A percentile compares a stretch with the other conserved stretches of the same genome.
Conservation (phyloP, 2,329 filamentous ascomycete genomes). For the Ophiostoma pallidulum region DNA sequence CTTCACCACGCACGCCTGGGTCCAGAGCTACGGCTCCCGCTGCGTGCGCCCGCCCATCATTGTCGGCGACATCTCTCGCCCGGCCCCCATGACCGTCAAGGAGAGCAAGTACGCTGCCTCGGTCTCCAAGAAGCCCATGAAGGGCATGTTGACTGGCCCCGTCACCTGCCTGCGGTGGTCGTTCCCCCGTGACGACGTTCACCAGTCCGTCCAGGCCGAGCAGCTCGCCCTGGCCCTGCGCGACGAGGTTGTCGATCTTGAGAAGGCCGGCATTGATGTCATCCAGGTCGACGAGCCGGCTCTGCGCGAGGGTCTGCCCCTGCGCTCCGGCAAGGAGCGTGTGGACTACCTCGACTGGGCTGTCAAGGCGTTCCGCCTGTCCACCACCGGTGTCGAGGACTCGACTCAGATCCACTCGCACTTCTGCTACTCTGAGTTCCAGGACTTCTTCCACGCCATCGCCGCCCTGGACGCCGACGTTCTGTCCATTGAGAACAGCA, state of each 20-base stretch:
- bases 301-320: slow-evolving; percentile 97
- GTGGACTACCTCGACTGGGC: slow-evolving; percentile 97
- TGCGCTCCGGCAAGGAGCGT: slow-evolving; percentile 86
- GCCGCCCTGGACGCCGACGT: slow-evolving; percentile 96
- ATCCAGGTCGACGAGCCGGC: slow-evolving; percentile 99
- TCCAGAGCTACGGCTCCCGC: slow-evolving; percentile 92
- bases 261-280: slow-evolving; percentile 91
- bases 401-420: slow-evolving; percentile 99
- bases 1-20: slow-evolving; percentile 99
- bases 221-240: slow-evolving; percentile 97
- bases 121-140: slow-evolving; percentile 98
- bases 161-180: slow-evolving; percentile 99
- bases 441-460: slow-evolving; percentile 99
- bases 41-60: slow-evolving; percentile 98
- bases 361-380: slow-evolving; percentile 94
- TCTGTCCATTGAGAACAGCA: slow-evolving; percentile 99
- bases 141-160: slow-evolving; percentile 99
- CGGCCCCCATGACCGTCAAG: slow-evolving; percentile 98
- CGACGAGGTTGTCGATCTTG: slow-evolving; percentile 96
- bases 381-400: slow-evolving; percentile 86
- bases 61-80: slow-evolving; percentile 96
- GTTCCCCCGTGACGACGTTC: slow-evolving; percentile 98
- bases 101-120: slow-evolving; percentile 98
- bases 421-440: slow-evolving; percentile 99
- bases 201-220: slow-evolving; percentile 98